A percentile compares a stretch with the other conserved stretches of the same genome.
phyloP scores from a whole-genome alignment of 2,329 filamentous ascomycete genomes.

The Talaromyces sp. region DNA sequence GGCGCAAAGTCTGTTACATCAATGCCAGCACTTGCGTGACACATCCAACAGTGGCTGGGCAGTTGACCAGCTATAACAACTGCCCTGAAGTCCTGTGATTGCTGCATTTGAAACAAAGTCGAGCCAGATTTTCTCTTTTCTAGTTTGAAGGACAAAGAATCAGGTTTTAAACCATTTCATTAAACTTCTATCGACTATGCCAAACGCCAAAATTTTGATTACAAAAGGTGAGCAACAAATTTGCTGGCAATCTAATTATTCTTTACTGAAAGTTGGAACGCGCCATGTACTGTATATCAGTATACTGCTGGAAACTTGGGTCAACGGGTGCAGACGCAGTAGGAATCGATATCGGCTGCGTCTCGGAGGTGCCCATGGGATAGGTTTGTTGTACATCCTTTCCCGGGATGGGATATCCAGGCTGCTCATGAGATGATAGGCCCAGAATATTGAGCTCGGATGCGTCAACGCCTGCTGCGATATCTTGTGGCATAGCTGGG shows the following conservation, averaged over 20 bases:
- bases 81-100: not conserved
- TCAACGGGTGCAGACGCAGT: not conserved
- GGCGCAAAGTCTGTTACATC: not conserved
- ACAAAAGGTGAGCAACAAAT: not conserved
- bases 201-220: not conserved
- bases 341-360: constrained; percentile 8
- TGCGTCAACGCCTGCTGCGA: constrained; percentile 22
- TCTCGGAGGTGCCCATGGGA: constrained; percentile 2
- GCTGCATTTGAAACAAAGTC: not conserved
- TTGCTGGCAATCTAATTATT: not conserved
- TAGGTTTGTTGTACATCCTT: constrained; percentile 1
- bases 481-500: constrained; percentile 24
- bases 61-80: not conserved
- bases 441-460: not conserved
- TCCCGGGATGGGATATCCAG: not conserved
- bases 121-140: not conserved
- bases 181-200: not conserved
- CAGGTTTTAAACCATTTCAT: not conserved
- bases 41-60: not conserved
- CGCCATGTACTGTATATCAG: constrained; percentile 1
- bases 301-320: constrained; percentile 1
- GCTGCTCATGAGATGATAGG: not conserved
- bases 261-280: constrained; percentile 1
- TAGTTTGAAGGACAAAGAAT: not conserved
- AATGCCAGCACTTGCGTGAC: not conserved